These are phyloP conservation scores for Globisporangium emineosum DNA, from an alignment of 352 stramenopile species.

Conservation along the genomic window DNA sequence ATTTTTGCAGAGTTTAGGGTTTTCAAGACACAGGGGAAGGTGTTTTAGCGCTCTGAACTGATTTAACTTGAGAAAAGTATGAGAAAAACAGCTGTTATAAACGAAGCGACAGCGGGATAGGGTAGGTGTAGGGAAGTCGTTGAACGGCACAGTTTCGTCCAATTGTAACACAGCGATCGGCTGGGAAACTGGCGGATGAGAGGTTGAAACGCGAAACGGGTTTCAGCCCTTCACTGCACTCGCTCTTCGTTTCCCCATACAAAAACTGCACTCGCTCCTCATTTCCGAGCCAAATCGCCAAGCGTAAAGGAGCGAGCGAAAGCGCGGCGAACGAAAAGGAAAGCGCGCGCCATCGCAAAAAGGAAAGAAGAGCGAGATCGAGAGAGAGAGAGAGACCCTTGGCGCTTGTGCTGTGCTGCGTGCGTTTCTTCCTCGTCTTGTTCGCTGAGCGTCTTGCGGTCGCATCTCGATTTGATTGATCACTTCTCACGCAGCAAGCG, in stretches of 20 bases:
- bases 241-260: not conserved
- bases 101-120: not conserved
- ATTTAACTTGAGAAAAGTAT: not conserved
- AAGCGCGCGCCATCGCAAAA: not conserved
- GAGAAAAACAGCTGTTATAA: not conserved
- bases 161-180: not conserved
- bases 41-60: not conserved
- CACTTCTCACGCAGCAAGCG: not conserved
- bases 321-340: not conserved
- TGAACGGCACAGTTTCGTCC: not conserved
- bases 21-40: not conserved
- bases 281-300: not conserved
- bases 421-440: not conserved
- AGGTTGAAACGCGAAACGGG: not conserved
- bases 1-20: not conserved
- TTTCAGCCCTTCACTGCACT: no score
- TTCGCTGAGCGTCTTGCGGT: not conserved
- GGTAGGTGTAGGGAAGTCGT: not conserved
- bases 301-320: no score
- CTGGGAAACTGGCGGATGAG: not conserved
- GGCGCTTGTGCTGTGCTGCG: not conserved
- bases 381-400: not conserved
- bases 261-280: not conserved
- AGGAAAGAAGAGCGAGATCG: not conserved
- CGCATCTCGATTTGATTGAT: not conserved